These are phyloP conservation scores for Pseudogymnoascus sp. DNA, from an alignment of 2,329 filamentous ascomycete species.

Conservation along the genomic window DNA sequence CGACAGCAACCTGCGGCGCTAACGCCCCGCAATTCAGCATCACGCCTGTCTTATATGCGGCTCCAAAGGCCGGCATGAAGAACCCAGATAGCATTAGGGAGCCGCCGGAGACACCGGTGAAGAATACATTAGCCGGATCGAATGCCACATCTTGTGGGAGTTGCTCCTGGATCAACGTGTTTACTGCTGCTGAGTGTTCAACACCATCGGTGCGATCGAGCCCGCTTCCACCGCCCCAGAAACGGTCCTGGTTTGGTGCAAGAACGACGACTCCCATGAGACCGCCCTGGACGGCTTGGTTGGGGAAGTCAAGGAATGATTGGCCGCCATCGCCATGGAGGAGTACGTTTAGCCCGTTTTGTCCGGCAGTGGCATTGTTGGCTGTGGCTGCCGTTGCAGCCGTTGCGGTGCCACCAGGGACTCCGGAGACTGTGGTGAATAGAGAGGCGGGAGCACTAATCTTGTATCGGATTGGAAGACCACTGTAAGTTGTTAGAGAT, in stretches of 20 bases:
- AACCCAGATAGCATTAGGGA: constrained; percentile 47
- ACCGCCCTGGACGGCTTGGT: constrained; percentile 69
- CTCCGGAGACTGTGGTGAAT: constrained; percentile 43
- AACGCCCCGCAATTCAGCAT: constrained; percentile 50
- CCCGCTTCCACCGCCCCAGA: constrained; percentile 50
- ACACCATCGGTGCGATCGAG: constrained; percentile 47
- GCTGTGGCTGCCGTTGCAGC: constrained; percentile 21
- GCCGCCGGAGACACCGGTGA: constrained; percentile 51
- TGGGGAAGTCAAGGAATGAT: constrained; percentile 67
- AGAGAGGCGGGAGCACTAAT: constrained; percentile 46
- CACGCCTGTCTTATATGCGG: constrained; percentile 36
- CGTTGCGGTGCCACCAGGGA: constrained; percentile 36
- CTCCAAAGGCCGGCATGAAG: constrained; percentile 44
- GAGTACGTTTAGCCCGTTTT: constrained; percentile 47
- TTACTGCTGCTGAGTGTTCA: constrained; percentile 47
- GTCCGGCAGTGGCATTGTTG: constrained; percentile 25
- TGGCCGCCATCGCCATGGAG: constrained; percentile 54
- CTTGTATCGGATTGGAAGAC: constrained; percentile 47
- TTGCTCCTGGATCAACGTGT: constrained; percentile 41
- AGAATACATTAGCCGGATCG: constrained; percentile 44
- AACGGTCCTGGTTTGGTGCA: constrained; percentile 46
- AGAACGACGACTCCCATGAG: constrained; percentile 68
- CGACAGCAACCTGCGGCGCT: constrained; percentile 44
- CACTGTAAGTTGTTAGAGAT: constrained; percentile 29
- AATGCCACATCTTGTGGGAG: constrained; percentile 48